phyloP scores from a whole-genome alignment of 129 eudicot genomes.

The Pulicaria dysenterica region DNA sequence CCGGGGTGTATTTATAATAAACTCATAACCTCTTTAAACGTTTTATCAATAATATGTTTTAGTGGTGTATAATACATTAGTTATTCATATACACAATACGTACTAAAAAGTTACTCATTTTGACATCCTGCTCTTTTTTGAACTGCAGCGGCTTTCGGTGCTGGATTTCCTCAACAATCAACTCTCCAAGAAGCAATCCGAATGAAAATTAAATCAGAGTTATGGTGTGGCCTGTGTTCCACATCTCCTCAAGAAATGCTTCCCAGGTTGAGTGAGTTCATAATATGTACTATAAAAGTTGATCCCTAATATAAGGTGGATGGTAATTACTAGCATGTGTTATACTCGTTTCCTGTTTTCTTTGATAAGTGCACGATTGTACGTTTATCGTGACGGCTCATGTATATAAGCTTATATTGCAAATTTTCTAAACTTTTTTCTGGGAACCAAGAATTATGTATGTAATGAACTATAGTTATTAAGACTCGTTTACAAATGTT shows the following conservation, averaged over 20 bases:
- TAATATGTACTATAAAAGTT: conserved; percentile 6
- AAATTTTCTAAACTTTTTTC: background rate
- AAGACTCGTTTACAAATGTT: background rate
- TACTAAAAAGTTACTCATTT: background rate
- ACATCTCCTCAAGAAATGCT: conserved; percentile 9
- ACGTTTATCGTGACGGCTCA: conserved; percentile 8
- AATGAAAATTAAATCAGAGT: conserved; percentile 27
- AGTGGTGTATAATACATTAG: too few species aligned
- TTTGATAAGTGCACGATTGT: conserved; percentile 5
- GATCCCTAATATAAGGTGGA: conserved; percentile 16
- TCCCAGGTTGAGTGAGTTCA: conserved; percentile 23
- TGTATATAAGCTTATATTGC: conserved; percentile 33
- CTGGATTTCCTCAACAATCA: conserved; percentile 81
- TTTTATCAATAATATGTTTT: background rate
- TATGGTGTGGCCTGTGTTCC: background rate
- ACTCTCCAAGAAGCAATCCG: conserved; percentile 49
- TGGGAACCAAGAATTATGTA: conserved; percentile 10
- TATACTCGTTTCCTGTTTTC: conserved; percentile 26
- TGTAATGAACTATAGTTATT: background rate
- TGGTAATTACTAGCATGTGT: conserved; percentile 20
- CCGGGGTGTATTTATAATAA: too few species aligned
- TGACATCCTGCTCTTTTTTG: conserved; percentile 4
- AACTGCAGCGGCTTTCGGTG: conserved; percentile 79
- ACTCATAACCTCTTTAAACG: background rate
- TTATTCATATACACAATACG: background rate